Percentiles rank a stretch among this genome's conserved stretches.
Evolutionary conservation across 345 rosid species (phyloP).

Genomic region (Eucalyptus caleyi): DNA sequence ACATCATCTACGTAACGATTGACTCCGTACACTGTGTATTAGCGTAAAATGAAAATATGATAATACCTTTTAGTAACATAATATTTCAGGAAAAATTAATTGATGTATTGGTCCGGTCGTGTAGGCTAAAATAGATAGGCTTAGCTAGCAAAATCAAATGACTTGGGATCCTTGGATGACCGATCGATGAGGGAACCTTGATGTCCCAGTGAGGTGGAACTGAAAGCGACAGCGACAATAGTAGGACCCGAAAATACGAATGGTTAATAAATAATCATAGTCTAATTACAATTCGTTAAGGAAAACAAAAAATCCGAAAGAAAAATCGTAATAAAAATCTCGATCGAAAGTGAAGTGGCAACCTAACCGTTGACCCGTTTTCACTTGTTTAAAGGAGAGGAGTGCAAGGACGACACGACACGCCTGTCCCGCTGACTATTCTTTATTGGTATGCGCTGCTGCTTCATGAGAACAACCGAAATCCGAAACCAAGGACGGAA

Average conservation of each 20-base stretch:
- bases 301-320: not conserved
- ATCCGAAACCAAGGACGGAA: not conserved
- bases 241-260: not conserved
- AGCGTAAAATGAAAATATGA: not conserved
- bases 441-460: not conserved
- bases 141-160: not conserved
- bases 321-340: not conserved
- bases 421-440: not conserved
- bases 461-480: not conserved
- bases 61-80: not conserved
- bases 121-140: not conserved
- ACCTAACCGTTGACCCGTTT: not conserved
- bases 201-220: not conserved
- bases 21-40: not conserved
- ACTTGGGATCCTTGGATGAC: not conserved
- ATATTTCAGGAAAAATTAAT: not conserved
- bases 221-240: not conserved
- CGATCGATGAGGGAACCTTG: not conserved
- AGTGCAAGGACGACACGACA: not conserved
- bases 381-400: not conserved
- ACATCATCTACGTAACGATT: not conserved
- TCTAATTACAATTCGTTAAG: not conserved
- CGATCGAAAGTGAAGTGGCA: not conserved
- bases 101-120: not conserved
- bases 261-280: not conserved